Evolutionary conservation across 2,329 filamentous ascomycete genomes (phyloP), one percentile per base, ranked within the genome.

Genomic region (Tolypocladium amazonense): DNA sequence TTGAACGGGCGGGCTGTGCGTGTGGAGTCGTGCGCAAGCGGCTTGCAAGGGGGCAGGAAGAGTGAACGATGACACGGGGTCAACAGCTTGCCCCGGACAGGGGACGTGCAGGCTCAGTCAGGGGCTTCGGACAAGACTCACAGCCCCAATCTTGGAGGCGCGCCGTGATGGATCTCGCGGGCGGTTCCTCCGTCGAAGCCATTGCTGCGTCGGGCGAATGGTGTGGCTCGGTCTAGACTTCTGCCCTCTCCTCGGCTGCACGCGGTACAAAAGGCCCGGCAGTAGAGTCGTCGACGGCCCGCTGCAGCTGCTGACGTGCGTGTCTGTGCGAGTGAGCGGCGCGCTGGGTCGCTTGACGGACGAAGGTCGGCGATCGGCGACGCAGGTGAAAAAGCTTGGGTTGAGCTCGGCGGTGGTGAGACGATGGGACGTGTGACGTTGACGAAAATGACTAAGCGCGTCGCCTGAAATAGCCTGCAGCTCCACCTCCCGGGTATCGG

Each of bases 131-230:
- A 27, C 38, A 37, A 58, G 33, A 78, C 79, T 68, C 76, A 82
- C 80, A 77, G 62, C 79, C 80, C 78, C 79, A 82, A 59, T 71
- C 76, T 39, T 75, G 70, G 2, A 82, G 65, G 35, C 65, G 66
- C 56, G 70, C 71, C 59, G 71, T 62, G 15, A 73, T 57, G 4
- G 74, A 70, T 60, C 69, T 73, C 30, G 72, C 57, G 9, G 71
- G 67, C 38, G 68, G 67, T 8, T 33, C 50, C 20, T 54, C 50
- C 4, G 30, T 14, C 30, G 50, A 23, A 15, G 30, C 50, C 50
- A 54, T 54, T 11, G 30, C 50, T 37, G 30, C 41, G 9, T 4
- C 39, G 14, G 15, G 39, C 39, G 39, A 41, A 41, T 41, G 25
- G 47, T 15, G 12, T 7, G 27, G 18, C 18, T 11, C 50, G 9